phyloP scores from a whole-genome alignment of 1,284 basidiomycete genomes.

The Gomphus sp. region DNA sequence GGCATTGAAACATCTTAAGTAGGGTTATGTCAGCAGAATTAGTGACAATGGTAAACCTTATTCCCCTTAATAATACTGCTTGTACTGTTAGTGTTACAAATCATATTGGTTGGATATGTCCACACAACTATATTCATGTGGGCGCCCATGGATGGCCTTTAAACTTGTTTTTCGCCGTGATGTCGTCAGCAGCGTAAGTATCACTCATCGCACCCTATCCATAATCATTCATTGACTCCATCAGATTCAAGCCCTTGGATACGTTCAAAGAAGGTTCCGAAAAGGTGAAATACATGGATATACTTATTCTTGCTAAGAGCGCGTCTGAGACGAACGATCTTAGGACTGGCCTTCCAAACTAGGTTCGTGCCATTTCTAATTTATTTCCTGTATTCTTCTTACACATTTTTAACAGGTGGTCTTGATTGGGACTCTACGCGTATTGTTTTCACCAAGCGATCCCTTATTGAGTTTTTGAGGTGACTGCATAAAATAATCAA shows the following conservation, averaged over 20 bases:
- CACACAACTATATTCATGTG: too few species aligned
- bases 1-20: too few species aligned
- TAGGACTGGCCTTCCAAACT: slow-evolving; percentile 58
- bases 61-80: too few species aligned
- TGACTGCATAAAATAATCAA: slow-evolving; percentile 23
- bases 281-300: not conserved
- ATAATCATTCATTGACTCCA: not conserved
- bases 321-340: slow-evolving; percentile 1
- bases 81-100: too few species aligned
- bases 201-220: not conserved
- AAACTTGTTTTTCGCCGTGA: not conserved
- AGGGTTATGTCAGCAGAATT: too few species aligned
- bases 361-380: slow-evolving; percentile 30
- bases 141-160: too few species aligned
- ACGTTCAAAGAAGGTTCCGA: slow-evolving; percentile 38
- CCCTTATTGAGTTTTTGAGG: slow-evolving; percentile 66
- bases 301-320: not conserved
- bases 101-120: too few species aligned
- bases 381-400: not conserved
- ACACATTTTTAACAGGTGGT: slow-evolving; percentile 38
- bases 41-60: too few species aligned
- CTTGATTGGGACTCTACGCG: slow-evolving; percentile 65
- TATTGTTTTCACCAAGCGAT: slow-evolving; percentile 66
- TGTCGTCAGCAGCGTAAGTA: slow-evolving; percentile 6
- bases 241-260: slow-evolving; percentile 50